A percentile compares a stretch with the other conserved stretches of the same genome.
Evolutionary conservation across 768 basidiomycete genomes (phyloP).

Genomic region (Saitozyma sp.): DNA sequence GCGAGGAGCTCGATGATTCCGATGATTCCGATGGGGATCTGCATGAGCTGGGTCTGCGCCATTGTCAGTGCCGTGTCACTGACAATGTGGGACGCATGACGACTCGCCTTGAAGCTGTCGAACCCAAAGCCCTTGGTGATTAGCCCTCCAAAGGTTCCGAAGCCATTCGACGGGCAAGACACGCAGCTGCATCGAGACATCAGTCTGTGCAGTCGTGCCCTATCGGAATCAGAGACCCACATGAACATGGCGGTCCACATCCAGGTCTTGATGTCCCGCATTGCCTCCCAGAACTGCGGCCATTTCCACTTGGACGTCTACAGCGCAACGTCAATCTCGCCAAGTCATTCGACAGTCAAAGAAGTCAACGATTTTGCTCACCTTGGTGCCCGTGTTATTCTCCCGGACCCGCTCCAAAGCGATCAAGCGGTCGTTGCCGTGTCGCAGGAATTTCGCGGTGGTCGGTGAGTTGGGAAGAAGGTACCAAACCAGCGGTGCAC

Average conservation of each 20-base stretch:
- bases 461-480: slow-evolving; percentile 42
- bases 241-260: slow-evolving; percentile 41
- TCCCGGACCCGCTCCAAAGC: slow-evolving; percentile 43
- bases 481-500: slow-evolving; percentile 35
- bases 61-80: no score
- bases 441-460: slow-evolving; percentile 42
- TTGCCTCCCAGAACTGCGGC: slow-evolving; percentile 17
- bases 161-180: slow-evolving; percentile 5
- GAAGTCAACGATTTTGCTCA: background rate
- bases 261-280: slow-evolving; percentile 38
- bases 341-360: no score
- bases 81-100: background rate
- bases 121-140: slow-evolving; percentile 37
- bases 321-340: background rate
- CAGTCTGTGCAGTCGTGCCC: background rate
- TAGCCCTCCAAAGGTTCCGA: slow-evolving; percentile 35
- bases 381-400: slow-evolving; percentile 47
- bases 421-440: slow-evolving; percentile 44
- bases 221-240: background rate
- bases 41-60: slow-evolving; percentile 23
- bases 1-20: slow-evolving; percentile 24
- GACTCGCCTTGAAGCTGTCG: slow-evolving; percentile 31
- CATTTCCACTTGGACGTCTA: slow-evolving; percentile 32
- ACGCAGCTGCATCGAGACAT: background rate
- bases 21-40: slow-evolving; percentile 40